These are phyloP conservation scores for Talaromyces sp. DNA, from an alignment of 2,329 filamentous ascomycete species.

Conservation along the genomic window DNA sequence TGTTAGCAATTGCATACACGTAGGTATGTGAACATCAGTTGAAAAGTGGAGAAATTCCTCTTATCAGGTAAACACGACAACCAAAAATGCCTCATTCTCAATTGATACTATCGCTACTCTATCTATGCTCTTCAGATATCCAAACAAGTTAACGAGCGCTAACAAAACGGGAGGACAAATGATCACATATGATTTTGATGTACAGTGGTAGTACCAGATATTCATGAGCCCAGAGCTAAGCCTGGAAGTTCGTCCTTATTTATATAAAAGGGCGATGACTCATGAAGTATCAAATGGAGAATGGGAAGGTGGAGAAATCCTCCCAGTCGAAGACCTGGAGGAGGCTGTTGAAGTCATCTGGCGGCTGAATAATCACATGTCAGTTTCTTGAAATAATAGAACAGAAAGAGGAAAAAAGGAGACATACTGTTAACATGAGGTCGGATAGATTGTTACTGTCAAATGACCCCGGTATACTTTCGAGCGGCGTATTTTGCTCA, in stretches of 20 bases:
- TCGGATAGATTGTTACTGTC: slow-evolving; percentile 16
- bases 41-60: neutral
- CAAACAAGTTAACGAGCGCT: neutral
- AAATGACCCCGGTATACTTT: slow-evolving; percentile 9
- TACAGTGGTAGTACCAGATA: neutral
- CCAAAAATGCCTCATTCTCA: neutral
- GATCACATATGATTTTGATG: neutral
- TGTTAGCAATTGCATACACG: too few relatives aligned
- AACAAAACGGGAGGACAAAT: neutral
- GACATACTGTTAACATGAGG: slow-evolving; percentile 16
- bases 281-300: neutral
- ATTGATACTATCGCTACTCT: neutral
- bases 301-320: slow-evolving; percentile 14
- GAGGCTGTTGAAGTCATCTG: slow-evolving; percentile 18
- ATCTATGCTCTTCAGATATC: neutral
- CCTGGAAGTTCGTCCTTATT: neutral
- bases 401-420: neutral
- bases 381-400: neutral
- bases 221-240: neutral
- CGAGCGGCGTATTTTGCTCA: slow-evolving; percentile 7
- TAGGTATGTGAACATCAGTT: neutral
- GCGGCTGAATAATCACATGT: slow-evolving; percentile 11
- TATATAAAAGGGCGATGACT: neutral
- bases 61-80: neutral
- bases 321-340: slow-evolving; percentile 20